These are phyloP conservation scores for Salix dunnii DNA, from an alignment of 345 rosid genomes.

Conservation along the genomic window DNA sequence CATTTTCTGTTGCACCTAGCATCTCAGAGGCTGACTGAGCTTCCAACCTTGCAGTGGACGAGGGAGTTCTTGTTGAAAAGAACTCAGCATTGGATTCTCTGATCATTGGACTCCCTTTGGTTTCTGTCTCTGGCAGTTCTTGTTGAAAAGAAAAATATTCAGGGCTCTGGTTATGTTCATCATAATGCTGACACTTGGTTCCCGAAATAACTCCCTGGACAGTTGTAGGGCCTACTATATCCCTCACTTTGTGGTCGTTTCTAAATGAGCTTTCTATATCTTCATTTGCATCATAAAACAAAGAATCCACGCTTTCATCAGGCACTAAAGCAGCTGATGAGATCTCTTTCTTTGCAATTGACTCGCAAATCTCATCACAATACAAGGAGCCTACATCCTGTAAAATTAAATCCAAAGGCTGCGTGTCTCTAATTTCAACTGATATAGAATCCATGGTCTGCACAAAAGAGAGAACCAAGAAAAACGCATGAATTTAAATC, in stretches of 20 bases:
- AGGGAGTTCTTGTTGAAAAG: constrained; percentile 11
- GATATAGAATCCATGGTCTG: constrained; percentile 24
- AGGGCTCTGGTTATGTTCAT: constrained; percentile 21
- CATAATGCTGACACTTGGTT: constrained; percentile 18
- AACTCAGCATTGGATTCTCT: constrained; percentile 7
- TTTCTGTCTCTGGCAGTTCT: constrained; percentile 16
- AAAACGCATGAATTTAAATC: not conserved
- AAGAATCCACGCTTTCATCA: constrained; percentile 6
- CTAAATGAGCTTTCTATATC: constrained; percentile 8
- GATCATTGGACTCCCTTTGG: constrained; percentile 5
- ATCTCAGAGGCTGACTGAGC: not conserved
- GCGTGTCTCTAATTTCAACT: constrained; percentile 33
- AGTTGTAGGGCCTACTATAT: constrained; percentile 9
- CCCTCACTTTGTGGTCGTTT: constrained; percentile 7
- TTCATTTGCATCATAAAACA: constrained; percentile 5
- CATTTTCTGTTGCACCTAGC: constrained; percentile 13
- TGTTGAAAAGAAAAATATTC: constrained; percentile 16
- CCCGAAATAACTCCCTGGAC: no score
- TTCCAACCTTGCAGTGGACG: constrained; percentile 7
- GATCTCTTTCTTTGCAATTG: constrained; percentile 25
- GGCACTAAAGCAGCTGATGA: constrained; percentile 28
- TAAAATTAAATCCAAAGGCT: constrained; percentile 35
- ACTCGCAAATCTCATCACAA: constrained; percentile 38
- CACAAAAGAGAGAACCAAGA: not conserved
- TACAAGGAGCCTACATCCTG: constrained; percentile 36